Evolutionary conservation across 768 basidiomycete species (phyloP).

Genomic region (Leucocoprinus sp.): DNA sequence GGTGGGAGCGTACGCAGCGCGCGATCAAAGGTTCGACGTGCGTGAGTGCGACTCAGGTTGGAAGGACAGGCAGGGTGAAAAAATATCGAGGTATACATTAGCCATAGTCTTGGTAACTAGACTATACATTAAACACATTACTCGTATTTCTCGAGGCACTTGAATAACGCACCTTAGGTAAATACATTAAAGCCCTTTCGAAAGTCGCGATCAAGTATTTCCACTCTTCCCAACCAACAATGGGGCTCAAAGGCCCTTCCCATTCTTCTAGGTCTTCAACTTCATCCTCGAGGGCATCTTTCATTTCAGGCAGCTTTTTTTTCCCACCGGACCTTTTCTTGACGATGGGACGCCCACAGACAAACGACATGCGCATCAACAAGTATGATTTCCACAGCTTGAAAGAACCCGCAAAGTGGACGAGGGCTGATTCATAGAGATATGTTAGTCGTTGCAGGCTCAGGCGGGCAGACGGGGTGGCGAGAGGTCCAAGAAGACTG

Average conservation of each 20-base stretch:
- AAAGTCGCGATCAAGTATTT: constrained; percentile 78
- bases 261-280: constrained; percentile 74
- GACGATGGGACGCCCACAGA: constrained; percentile 65
- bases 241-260: constrained; percentile 77
- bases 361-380: constrained; percentile 72
- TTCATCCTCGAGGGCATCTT: constrained; percentile 83
- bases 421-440: constrained; percentile 90
- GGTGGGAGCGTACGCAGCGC: constrained; percentile 90
- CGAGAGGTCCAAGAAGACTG: constrained; percentile 69
- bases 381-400: constrained; percentile 96
- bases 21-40: constrained; percentile 89
- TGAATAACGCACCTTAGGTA: constrained; percentile 63
- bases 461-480: constrained; percentile 61
- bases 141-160: constrained; percentile 3
- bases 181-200: constrained; percentile 91
- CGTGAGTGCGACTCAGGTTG: constrained; percentile 78
- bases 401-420: constrained; percentile 82
- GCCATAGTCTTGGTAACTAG: constrained; percentile 90
- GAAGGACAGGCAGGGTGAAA: constrained; percentile 86
- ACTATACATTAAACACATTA: constrained; percentile 7
- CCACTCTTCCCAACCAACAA: constrained; percentile 98
- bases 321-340: constrained; percentile 78
- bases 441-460: constrained; percentile 81
- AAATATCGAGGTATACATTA: constrained; percentile 87
- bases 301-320: constrained; percentile 90